Evolutionary conservation across 176 grass and related monocot species (phyloP), one percentile per base, ranked within the genome.

Genomic region (Raddia guianensis): DNA sequence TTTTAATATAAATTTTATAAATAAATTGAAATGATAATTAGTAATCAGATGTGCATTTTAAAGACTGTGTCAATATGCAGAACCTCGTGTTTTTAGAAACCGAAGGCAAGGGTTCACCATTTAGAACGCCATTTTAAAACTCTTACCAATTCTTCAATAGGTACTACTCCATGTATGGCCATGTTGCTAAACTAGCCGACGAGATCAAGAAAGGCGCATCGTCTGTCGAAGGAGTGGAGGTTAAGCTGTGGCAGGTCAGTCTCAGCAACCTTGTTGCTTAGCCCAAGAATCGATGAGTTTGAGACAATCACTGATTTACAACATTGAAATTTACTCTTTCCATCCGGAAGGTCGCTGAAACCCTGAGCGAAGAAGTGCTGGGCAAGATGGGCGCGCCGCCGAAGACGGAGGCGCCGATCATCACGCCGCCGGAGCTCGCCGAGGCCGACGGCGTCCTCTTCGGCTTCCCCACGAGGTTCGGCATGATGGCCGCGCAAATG

Each of bases 191-290:
- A 69, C 84, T 94, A 68, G 95, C 95, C 64, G 81, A 94, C 45
- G 90, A 98, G 90, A 91, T 98, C 54, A 86, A 94, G 75, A 92
- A 82, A 79, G 95, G 92, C 1, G 95, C 83, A 43, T 88, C 80
- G 8, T 98, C 95, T 32, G 77, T 98, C 5, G 80, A 90, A 89
- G 95, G 90, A 2, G 87, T 94, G 45, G 90, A 97, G 74, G 90
- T 87, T 63, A 89, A 97, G 58, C 5, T 97, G 76, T 94, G 90
- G 92, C 90, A 97, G 95, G 95, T 97, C 46, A 79, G 80, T 87
- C 11, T 74, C 77, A 74, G 7, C 68, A 63, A 32, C 21, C 12
- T 35, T 62, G n/a, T 48, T 10, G 4, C 7, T 40, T 35, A 35
- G 53, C 18, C 53, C 2, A n/a, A 56, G 53, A 56, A 56, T 15